These are phyloP conservation scores for Cutaneotrichosporon sp. DNA, from an alignment of 1,284 basidiomycete genomes.

Conservation along the genomic window DNA sequence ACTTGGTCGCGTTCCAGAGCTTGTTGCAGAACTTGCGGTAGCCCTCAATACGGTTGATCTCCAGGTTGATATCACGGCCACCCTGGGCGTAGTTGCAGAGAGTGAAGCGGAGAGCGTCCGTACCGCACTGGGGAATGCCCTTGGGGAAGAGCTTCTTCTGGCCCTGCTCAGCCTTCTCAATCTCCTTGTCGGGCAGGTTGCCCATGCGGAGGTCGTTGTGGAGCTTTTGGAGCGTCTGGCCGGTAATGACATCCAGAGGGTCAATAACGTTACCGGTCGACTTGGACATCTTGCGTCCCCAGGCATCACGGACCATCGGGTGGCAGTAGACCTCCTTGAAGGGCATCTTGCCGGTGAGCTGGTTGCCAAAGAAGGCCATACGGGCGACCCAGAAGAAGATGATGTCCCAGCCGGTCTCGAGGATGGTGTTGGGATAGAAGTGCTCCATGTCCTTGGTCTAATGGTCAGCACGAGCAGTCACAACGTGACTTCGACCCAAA, in stretches of 20 bases:
- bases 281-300: constrained; percentile 99
- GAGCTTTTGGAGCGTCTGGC: constrained; percentile 73
- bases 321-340: constrained; percentile 99
- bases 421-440: constrained; percentile 83
- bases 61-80: constrained; percentile 90
- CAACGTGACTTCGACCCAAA: background rate
- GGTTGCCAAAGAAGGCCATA: constrained; percentile 92
- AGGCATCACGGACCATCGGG: constrained; percentile 97
- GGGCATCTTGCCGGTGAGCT: constrained; percentile 84
- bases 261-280: constrained; percentile 98
- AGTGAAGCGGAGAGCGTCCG: constrained; percentile 92
- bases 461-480: constrained; percentile 90
- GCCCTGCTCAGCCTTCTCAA: constrained; percentile 81
- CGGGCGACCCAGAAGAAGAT: constrained; percentile 99
- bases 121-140: constrained; percentile 98
- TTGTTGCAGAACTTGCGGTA: constrained; percentile 99
- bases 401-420: constrained; percentile 99
- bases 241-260: constrained; percentile 92
- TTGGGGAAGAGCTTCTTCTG: constrained; percentile 99
- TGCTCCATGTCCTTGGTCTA: constrained; percentile 62
- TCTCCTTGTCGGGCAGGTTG: constrained; percentile 92
- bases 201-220: constrained; percentile 84
- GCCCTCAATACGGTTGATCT: constrained; percentile 95
- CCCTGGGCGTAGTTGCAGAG: constrained; percentile 86
- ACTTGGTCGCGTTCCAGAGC: constrained; percentile 98